These are phyloP conservation scores for Phytophthora parvispora DNA, from an alignment of 352 stramenopile genomes.

Conservation along the genomic window DNA sequence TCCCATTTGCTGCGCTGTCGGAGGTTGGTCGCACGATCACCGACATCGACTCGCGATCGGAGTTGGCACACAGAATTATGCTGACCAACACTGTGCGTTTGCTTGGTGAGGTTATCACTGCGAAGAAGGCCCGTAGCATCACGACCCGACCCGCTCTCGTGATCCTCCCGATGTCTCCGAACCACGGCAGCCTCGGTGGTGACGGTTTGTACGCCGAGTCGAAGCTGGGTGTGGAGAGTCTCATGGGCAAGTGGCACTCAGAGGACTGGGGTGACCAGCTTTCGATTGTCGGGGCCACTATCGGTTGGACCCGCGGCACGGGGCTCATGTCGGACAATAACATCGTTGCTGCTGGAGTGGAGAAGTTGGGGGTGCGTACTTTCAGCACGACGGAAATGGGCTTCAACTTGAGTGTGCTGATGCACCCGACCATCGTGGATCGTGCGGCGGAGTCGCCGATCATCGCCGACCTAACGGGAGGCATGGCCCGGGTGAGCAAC, in stretches of 20 bases:
- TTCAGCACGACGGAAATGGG: constrained; percentile 91
- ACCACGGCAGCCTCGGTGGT: constrained; percentile 89
- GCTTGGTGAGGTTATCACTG: constrained; percentile 79
- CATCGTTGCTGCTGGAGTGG: constrained; percentile 81
- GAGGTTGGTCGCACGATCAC: constrained; percentile 83
- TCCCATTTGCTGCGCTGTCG: constrained; percentile 89
- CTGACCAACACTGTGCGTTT: constrained; percentile 89
- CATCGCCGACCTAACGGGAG: constrained; percentile 85
- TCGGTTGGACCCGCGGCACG: constrained; percentile 90
- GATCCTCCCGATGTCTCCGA: constrained; percentile 86
- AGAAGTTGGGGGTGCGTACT: constrained; percentile 85
- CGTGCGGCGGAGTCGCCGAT: constrained; percentile 76
- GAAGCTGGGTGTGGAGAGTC: constrained; percentile 88
- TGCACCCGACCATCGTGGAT: constrained; percentile 86
- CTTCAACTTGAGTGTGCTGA: constrained; percentile 89
- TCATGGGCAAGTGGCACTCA: constrained; percentile 90
- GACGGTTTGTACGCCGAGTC: constrained; percentile 92
- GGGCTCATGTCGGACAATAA: constrained; percentile 93
- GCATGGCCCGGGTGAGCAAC: constrained; percentile 79
- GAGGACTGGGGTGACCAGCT: constrained; percentile 91
- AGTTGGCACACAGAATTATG: constrained; percentile 91
- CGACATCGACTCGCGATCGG: constrained; percentile 82
- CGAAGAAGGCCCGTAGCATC: constrained; percentile 80
- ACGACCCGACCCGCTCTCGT: constrained; percentile 79
- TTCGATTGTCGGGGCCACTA: constrained; percentile 85